phyloP scores from a whole-genome alignment of 306 rosid genomes.

The Carpinus viminea region DNA sequence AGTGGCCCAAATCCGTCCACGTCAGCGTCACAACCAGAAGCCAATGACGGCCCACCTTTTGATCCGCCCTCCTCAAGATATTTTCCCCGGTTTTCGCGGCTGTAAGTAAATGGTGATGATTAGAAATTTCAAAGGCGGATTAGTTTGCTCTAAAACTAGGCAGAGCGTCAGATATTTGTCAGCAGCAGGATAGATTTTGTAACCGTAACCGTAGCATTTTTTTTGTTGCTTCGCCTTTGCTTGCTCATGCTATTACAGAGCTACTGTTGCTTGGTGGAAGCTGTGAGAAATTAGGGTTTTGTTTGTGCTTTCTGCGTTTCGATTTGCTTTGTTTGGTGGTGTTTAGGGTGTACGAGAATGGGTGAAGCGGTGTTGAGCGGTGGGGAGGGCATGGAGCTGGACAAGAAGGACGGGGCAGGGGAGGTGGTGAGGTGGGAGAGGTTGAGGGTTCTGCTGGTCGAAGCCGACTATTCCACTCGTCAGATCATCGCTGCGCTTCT shows the following conservation, averaged over 20 bases:
- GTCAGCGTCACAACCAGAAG: constrained; percentile 12
- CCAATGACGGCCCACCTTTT: constrained; percentile 42
- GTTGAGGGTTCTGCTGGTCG: constrained; percentile 58
- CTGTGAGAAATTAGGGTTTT: constrained; percentile 22
- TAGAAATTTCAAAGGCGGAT: constrained; percentile 9
- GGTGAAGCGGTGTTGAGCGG: constrained; percentile 33
- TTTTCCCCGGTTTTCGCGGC: constrained; percentile 38
- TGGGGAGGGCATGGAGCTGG: constrained; percentile 19
- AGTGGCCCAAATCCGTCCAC: constrained; percentile 42
- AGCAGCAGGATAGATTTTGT: constrained; percentile 20
- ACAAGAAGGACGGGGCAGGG: constrained; percentile 9
- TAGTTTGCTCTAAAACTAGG: constrained; percentile 34
- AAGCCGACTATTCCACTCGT: constrained; percentile 80
- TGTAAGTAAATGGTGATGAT: constrained; percentile 25
- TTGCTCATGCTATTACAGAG: neutral
- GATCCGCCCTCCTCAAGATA: constrained; percentile 43
- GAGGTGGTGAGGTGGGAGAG: constrained; percentile 43
- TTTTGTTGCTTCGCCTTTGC: neutral
- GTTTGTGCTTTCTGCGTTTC: constrained; percentile 13
- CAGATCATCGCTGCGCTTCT: constrained; percentile 77
- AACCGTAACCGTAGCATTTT: neutral
- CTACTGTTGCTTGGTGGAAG: neutral
- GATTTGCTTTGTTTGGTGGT: constrained; percentile 8
- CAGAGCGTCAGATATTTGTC: constrained; percentile 30
- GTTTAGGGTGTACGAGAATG: constrained; percentile 38